Evolutionary conservation across 495 filamentous ascomycete species (phyloP), one percentile per base, ranked within the genome.

Genomic region (Penicillium taxi): DNA sequence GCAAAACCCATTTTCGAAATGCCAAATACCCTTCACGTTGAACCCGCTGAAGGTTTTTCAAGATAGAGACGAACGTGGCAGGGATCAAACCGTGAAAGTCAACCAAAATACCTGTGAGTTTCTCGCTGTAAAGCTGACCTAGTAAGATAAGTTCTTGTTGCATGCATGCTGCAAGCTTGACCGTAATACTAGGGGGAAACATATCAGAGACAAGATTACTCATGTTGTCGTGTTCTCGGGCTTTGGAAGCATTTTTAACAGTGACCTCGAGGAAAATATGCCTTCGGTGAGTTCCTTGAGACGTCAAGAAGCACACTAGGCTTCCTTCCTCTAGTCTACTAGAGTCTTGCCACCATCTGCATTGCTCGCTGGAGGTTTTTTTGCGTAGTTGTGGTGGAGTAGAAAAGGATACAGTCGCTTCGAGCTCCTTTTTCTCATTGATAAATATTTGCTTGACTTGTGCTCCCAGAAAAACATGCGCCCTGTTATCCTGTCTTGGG

Each of bases 271-370:
- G 37, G 21, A 45, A 45, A 0, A 45, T 26, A 11, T 35, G 31
- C 9, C 21, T 35, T 7, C 2, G 35, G 2, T 36, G 11, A 18
- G n/a, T 36, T 26, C n/a, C 37, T 40, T 41, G 9, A 12, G 26
- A 36, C 11, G 31, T 16, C 21, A 45, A 32, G 16, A 45, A 45
- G n/a, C 37, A 45, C 4, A 45, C 22, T 20, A 45, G 32, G 17
- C 30, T 40, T 26, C 42, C 42, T 11, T 45, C 42, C 8, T 45
- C 42, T 1, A 45, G 20, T 41, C 42, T 22, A 14, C 12, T 45
- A 4, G 42, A 45, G 9, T 40, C 42, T 36, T 45, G 7, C 42
- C 36, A 45, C 42, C 31, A 45, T 41, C 7, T 45, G 20, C 31
- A 40, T 45, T 36, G 25, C 26, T 45, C 32, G 7, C 4, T 31